Percentiles rank a stretch among this genome's conserved stretches.
Conservation (phyloP, 345 rosid genomes). For the Ceriops decandra region DNA sequence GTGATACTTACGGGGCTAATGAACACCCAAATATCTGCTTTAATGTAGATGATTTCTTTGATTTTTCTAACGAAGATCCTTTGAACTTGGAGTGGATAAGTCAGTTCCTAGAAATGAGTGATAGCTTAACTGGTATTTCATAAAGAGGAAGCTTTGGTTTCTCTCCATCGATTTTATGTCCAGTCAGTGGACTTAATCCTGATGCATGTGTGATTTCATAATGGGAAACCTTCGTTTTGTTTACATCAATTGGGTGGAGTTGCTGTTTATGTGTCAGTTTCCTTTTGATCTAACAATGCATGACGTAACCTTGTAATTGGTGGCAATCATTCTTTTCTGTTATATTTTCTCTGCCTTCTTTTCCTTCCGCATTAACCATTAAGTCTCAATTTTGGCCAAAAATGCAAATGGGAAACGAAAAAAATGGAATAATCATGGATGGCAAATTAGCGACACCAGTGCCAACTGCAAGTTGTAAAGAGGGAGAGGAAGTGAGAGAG, state of each 20-base stretch:
- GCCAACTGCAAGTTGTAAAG: neutral
- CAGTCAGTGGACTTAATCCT: neutral
- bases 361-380: neutral
- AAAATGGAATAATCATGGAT: neutral
- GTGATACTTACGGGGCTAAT: conserved; percentile 10
- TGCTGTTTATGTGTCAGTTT: neutral
- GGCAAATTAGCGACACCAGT: neutral
- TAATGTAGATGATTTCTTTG: conserved; percentile 55
- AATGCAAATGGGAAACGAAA: neutral
- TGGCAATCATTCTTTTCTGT: neutral
- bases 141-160: neutral
- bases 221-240: neutral
- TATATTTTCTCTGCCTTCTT: neutral
- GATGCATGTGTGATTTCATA: neutral
- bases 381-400: neutral
- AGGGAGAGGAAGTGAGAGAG: neutral
- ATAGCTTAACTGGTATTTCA: conserved; percentile 2
- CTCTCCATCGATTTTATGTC: neutral
- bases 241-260: neutral
- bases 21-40: conserved; percentile 32
- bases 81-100: conserved; percentile 43
- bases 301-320: neutral
- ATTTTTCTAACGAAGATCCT: conserved; percentile 58
- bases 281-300: neutral
- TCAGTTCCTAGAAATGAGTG: conserved; percentile 17